These are phyloP conservation scores for Lophiostoma macrostomum DNA, from an alignment of 495 filamentous ascomycete species.

Conservation along the genomic window DNA sequence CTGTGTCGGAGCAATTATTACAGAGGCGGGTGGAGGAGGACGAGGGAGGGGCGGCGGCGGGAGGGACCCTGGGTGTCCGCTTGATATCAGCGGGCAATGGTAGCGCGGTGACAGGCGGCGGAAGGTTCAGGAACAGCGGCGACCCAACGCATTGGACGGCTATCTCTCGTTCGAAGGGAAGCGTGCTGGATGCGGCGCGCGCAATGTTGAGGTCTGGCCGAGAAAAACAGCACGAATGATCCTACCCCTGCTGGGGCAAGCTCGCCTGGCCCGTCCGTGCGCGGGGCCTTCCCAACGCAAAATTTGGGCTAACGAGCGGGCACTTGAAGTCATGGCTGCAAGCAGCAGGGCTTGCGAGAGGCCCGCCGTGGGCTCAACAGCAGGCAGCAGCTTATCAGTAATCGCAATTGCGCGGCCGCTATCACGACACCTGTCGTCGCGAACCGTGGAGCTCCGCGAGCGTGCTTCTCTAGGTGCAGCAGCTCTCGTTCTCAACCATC, in stretches of 20 bases:
- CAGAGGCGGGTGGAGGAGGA: no score
- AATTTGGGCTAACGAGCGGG: conserved; percentile 18
- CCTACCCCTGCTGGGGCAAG: conserved; percentile 9
- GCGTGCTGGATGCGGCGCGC: conserved; percentile 18
- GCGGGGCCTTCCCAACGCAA: conserved; percentile 14
- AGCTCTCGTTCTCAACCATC: conserved; percentile 11
- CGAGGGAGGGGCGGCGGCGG: conserved; percentile 9
- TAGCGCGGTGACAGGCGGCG: no score
- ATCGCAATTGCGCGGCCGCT: neutral
- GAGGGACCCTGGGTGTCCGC: neutral
- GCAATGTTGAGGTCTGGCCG: conserved; percentile 8
- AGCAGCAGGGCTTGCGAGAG: neutral
- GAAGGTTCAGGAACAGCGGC: conserved; percentile 12
- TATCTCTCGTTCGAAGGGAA: conserved; percentile 19
- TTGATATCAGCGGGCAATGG: no score
- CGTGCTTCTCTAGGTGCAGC: conserved; percentile 2
- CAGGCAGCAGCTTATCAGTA: conserved; percentile 9
- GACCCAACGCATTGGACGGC: conserved; percentile 27
- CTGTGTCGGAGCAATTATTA: no score
- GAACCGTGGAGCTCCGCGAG: neutral
- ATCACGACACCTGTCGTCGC: neutral
- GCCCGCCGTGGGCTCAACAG: conserved; percentile 5
- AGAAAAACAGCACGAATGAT: conserved; percentile 1
- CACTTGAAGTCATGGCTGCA: conserved; percentile 1
- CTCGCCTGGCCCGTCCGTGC: conserved; percentile 9